Evolutionary conservation across 2,329 filamentous ascomycete genomes (phyloP), one percentile per base, ranked within the genome.

Genomic region (Colletotrichum shisoi): DNA sequence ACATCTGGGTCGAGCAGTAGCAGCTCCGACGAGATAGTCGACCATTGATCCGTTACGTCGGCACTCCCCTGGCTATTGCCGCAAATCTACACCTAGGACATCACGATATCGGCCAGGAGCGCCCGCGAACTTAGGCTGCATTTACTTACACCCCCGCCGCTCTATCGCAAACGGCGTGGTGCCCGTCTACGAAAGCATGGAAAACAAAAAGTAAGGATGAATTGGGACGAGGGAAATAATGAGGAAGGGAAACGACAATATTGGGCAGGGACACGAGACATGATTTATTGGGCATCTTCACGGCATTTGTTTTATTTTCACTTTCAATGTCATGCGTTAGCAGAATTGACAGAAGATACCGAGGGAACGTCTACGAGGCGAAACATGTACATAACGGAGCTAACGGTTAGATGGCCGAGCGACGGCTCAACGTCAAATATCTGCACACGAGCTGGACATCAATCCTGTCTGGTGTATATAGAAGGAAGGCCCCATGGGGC

Each of bases 1-100:
- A 77, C 79, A 15, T 76, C 74, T 2, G 72, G 71, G 46, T 75
- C 75, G 42, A 73, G 71, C 64, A 71, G 72, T 40, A 76, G 73
- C 69, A 72, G 72, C 53, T 71, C 70, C 62, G 71, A 70, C 34
- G 62, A 66, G 42, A 69, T 76, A 17, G 71, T 70, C 17, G 75
- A 75, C 17, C 72, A 73, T 37, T 65, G 57, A 69, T 62, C 45
- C 24, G 17, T 34, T 31, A n/a, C 31, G 15, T 19, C 19, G 6
- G 11, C 42, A 15, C 11, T 40, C 21, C 27, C n/a, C 24, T 24
- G 34, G n/a, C 12, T 24, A 57, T 8, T n/a, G 48, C 21, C 44
- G 15, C 27, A 34, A 6, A 27, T 39, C 39, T 48, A 39, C 56
- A 58, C 56, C 9, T 8, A 58, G 2, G 15, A 48, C 24, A 39